Evolutionary conservation across 1,284 basidiomycete species (phyloP).

Genomic region (Ceratobasidium papillatum): DNA sequence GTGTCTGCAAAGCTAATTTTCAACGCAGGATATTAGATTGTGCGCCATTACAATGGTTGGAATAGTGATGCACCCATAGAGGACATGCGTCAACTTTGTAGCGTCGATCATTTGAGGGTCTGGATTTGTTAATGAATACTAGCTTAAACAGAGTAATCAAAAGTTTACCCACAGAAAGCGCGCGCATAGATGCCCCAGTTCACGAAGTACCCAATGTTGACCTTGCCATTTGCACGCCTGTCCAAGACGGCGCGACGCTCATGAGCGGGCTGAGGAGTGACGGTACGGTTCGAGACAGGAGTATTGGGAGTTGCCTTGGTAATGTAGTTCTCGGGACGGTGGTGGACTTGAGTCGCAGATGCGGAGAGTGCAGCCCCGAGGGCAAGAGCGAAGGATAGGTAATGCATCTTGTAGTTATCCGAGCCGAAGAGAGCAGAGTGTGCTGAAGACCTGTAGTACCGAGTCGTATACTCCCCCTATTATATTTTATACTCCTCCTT

Average conservation of each 20-base stretch:
- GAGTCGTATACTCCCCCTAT: background rate
- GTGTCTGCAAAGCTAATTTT: conserved; percentile 75
- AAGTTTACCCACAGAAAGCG: conserved; percentile 25
- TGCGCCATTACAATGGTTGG: no score
- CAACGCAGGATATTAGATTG: background rate
- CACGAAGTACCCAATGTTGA: conserved; percentile 67
- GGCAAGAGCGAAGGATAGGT: conserved; percentile 21
- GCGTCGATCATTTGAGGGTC: conserved; percentile 67
- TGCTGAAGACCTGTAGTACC: conserved; percentile 4
- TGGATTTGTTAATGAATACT: conserved; percentile 50
- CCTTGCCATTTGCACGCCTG: conserved; percentile 59
- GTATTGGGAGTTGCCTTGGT: conserved; percentile 46
- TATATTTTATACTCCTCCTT: background rate
- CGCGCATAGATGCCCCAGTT: conserved; percentile 41
- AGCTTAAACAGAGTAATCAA: background rate
- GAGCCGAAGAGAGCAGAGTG: background rate
- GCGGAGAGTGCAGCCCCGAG: conserved; percentile 34
- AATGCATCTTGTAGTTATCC: conserved; percentile 13
- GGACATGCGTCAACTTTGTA: conserved; percentile 73
- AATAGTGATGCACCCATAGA: conserved; percentile 62
- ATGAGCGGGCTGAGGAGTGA: conserved; percentile 47
- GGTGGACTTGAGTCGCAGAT: conserved; percentile 64
- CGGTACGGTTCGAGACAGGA: conserved; percentile 54
- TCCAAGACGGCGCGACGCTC: conserved; percentile 45
- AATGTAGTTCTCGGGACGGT: conserved; percentile 61